Base-by-base conservation (phyloP, 2,329 filamentous ascomycete species). In the Pezicula radicicola region DNA sequence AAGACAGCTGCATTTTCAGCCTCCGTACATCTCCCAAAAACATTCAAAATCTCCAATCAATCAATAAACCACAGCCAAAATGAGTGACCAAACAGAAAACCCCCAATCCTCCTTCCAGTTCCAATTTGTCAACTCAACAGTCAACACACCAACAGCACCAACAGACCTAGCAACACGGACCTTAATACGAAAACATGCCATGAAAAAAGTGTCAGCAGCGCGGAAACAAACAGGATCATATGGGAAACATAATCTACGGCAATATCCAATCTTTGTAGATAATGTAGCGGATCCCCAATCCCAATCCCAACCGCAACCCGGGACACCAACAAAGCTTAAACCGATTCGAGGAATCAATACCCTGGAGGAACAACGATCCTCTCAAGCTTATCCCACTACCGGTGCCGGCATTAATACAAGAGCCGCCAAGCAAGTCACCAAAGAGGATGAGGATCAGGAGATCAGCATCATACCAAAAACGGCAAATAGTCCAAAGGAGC, bases 151-250 rank as follows among this genome's bases (percentile, higher is more conserved):
- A 6, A 49, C 49, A 4, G 51, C 60, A 6, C 58, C 56, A n/a
- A 56, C 58, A 44, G 57, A 60, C 46, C 48, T 59, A 12, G 56
- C 55, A 2, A 50, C 60, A 27, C 58, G 62, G 35, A 52, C 56
- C 15, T 43, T 67, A 19, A 71, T 72, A 27, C 61, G 70, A 6
- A 69, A 67, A 54, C 69, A 71, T 54, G 70, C 69, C 12, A 72
- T 71, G 69, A 67, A 64, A 49, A 69, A 68, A 51, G 65, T 66
- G 4, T 68, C 62, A 25, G 58, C 66, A 27, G 66, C 65, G 7
- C 53, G 66, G 33, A 61, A 58, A 51, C 59, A 63, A 54, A 58
- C 58, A 47, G 63, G 66, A 19, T 62, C 58, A 21, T 65, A 66
- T 56, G 66, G 67, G 6, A 65, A 67, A 42, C 56, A 63, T 45